Conservation (phyloP, 371 early-diverging fungal genomes). For the Syncephalis fuscata region DNA sequence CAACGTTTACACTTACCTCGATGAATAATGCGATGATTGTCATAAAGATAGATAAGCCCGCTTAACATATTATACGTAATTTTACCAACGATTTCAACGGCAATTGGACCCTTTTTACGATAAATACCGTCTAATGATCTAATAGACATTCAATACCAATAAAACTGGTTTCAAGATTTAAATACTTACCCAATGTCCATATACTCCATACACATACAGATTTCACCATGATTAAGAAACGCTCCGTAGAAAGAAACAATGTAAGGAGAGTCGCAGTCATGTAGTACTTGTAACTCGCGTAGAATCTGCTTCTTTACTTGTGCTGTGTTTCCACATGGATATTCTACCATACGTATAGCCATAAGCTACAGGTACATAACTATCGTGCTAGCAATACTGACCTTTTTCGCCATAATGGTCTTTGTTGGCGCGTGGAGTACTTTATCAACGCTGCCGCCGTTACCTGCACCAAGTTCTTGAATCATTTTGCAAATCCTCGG, state of each 20-base stretch:
- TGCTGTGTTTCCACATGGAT: slow-evolving; percentile 59
- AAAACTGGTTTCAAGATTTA: background rate
- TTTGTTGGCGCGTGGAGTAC: slow-evolving; percentile 59
- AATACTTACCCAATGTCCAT: slow-evolving; percentile 61
- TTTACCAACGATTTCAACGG: slow-evolving; percentile 54
- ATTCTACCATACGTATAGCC: slow-evolving; percentile 22
- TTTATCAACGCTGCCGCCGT: slow-evolving; percentile 70
- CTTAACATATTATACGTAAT: slow-evolving; percentile 50
- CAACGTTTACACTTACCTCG: slow-evolving; percentile 28
- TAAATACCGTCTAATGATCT: slow-evolving; percentile 65
- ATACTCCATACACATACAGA: slow-evolving; percentile 85
- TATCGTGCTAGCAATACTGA: slow-evolving; percentile 4
- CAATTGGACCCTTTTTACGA: slow-evolving; percentile 57
- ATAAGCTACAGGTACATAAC: too few species aligned
- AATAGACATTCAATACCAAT: too few species aligned
- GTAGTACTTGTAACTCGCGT: slow-evolving; percentile 74
- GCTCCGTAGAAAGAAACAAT: slow-evolving; percentile 87
- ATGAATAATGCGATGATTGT: slow-evolving; percentile 73
- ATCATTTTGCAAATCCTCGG: slow-evolving; percentile 66
- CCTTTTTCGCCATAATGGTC: slow-evolving; percentile 78
- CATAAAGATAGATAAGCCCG: slow-evolving; percentile 69
- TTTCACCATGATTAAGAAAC: slow-evolving; percentile 54
- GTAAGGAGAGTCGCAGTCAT: slow-evolving; percentile 65
- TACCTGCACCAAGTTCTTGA: slow-evolving; percentile 72
- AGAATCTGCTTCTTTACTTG: slow-evolving; percentile 64